Conservation (phyloP, 805 yeast species). For the Wickerhamomyces bisporus region DNA sequence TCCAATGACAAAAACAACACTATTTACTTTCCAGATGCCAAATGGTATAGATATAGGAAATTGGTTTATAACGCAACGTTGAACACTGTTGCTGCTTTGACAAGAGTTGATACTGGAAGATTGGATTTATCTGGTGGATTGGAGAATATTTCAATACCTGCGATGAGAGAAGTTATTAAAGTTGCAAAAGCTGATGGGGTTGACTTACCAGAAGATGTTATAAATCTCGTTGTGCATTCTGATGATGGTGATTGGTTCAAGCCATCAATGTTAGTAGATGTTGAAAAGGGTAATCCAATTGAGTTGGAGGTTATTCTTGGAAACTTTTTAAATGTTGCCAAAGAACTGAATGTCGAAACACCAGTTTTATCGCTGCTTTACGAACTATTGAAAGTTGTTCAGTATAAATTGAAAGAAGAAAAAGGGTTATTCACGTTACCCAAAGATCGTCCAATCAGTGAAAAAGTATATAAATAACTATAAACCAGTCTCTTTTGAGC, state of each 20-base stretch:
- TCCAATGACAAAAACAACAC: constrained; percentile 34
- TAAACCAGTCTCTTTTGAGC: constrained; percentile 20
- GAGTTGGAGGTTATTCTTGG: constrained; percentile 70
- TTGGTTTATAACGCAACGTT: constrained; percentile 61
- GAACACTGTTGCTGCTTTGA: constrained; percentile 56
- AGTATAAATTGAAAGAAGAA: constrained; percentile 55
- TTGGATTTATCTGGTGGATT: constrained; percentile 38
- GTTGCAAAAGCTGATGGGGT: constrained; percentile 64
- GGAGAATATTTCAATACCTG: constrained; percentile 37
- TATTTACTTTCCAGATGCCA: constrained; percentile 38
- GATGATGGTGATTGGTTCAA: constrained; percentile 48
- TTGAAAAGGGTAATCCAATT: constrained; percentile 54
- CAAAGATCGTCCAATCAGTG: too few species aligned
- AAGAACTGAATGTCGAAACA: constrained; percentile 39
- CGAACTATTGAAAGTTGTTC: constrained; percentile 52
- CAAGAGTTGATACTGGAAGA: constrained; percentile 52
- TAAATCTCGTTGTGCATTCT: constrained; percentile 44
- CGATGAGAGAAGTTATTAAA: constrained; percentile 56
- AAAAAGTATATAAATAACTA: too few species aligned
- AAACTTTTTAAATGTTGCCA: constrained; percentile 51
- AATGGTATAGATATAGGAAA: constrained; percentile 55
- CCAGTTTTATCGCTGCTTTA: constrained; percentile 60
- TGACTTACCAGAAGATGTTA: constrained; percentile 40
- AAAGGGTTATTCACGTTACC: constrained; percentile 30
- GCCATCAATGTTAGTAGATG: constrained; percentile 71